Conservation (phyloP, 495 filamentous ascomycete genomes). For the Penicillium simplicissimum region DNA sequence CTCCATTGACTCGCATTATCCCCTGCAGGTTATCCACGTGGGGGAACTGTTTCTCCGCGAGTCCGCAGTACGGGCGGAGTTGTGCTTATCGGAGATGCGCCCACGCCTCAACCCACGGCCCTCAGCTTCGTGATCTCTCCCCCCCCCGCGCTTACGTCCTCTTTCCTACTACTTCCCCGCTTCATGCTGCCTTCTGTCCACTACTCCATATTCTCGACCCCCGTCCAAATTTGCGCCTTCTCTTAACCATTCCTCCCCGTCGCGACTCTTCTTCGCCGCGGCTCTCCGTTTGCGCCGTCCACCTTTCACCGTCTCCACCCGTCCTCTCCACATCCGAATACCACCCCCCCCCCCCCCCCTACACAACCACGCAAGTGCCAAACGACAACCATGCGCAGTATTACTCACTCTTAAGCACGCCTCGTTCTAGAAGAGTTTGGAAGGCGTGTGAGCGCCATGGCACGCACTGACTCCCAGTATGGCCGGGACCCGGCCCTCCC, state of each 20-base stretch:
- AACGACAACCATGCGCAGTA: slow-evolving; percentile 24
- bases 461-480: slow-evolving; percentile 23
- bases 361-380: neutral
- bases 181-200: neutral
- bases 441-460: slow-evolving; percentile 22
- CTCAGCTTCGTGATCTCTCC: slow-evolving; percentile 17
- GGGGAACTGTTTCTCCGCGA: neutral
- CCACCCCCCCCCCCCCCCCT: neutral
- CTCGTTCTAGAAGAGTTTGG: slow-evolving; percentile 12
- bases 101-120: slow-evolving; percentile 8
- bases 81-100: slow-evolving; percentile 21
- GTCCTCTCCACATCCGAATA: neutral
- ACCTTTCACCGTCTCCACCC: neutral
- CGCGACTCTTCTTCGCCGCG: neutral
- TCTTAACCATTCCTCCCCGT: neutral
- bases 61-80: neutral
- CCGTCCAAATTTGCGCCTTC: neutral
- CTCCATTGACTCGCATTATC: slow-evolving; percentile 17
- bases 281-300: neutral
- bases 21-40: neutral
- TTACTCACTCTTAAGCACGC: slow-evolving; percentile 13
- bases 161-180: slow-evolving; percentile 5
- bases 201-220: neutral
- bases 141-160: slow-evolving; percentile 19
- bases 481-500: slow-evolving; percentile 25